These are phyloP conservation scores for Shiraia bambusicola DNA, from an alignment of 2,329 filamentous ascomycete genomes.

Conservation along the genomic window DNA sequence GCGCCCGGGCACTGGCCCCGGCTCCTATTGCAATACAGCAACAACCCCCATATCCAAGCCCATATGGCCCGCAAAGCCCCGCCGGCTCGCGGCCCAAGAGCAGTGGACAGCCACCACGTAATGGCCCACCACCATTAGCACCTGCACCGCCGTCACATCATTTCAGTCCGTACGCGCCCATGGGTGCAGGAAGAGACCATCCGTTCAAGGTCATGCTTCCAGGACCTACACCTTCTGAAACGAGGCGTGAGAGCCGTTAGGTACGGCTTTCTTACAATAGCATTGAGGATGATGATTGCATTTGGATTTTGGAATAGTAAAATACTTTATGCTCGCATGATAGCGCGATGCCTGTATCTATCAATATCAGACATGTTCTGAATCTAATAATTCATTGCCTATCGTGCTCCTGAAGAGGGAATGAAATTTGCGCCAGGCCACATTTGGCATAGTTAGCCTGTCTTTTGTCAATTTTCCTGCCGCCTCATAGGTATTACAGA, in stretches of 20 bases:
- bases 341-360: too few species aligned
- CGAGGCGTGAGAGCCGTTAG: constrained; percentile 32
- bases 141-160: constrained; percentile 31
- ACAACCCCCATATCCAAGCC: constrained; percentile 28
- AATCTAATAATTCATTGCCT: too few species aligned
- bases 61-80: constrained; percentile 32
- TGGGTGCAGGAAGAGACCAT: constrained; percentile 22
- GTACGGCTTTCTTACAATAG: constrained; percentile 9
- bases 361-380: too few species aligned
- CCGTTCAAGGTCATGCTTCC: constrained; percentile 38
- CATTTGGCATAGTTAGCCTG: too few species aligned
- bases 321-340: neutral
- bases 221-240: constrained; percentile 25
- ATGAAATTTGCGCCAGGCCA: too few species aligned
- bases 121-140: constrained; percentile 30
- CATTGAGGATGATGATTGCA: neutral
- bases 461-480: too few species aligned
- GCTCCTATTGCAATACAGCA: constrained; percentile 24
- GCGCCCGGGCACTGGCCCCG: constrained; percentile 26
- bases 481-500: too few species aligned
- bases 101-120: constrained; percentile 22
- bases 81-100: constrained; percentile 25
- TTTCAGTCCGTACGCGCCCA: constrained; percentile 30
- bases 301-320: constrained; percentile 1
- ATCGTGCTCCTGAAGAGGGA: too few species aligned